These are phyloP conservation scores for Colletotrichum incanum DNA, from an alignment of 2,329 filamentous ascomycete species.

Conservation along the genomic window DNA sequence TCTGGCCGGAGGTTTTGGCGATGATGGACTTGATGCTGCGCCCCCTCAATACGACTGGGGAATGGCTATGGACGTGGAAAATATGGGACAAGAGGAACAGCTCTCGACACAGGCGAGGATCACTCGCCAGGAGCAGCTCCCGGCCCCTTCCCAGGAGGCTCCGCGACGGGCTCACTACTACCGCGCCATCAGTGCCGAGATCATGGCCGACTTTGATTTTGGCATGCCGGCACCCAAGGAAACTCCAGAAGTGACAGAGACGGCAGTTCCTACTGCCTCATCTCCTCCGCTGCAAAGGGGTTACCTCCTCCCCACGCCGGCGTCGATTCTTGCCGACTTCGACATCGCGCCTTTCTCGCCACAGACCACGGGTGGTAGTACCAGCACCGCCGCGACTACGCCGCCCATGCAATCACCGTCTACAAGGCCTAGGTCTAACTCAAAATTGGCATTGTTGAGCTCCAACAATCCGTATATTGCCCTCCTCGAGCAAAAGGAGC, in stretches of 20 bases:
- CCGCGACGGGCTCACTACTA: conserved; percentile 30
- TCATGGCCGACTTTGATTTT: conserved; percentile 40
- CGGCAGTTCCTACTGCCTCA: background rate
- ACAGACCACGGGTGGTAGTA: conserved; percentile 20
- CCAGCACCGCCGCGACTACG: conserved; percentile 36
- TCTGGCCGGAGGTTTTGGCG: conserved; percentile 51
- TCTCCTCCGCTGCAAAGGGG: conserved; percentile 13
- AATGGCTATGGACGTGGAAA: conserved; percentile 42
- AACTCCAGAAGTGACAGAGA: background rate
- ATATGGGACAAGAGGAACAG: background rate
- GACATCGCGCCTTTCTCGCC: conserved; percentile 32
- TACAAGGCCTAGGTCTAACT: conserved; percentile 20
- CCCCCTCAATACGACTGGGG: conserved; percentile 51
- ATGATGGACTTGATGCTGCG: conserved; percentile 49
- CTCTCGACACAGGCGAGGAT: background rate
- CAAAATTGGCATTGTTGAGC: background rate
- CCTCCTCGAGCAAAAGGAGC: conserved; percentile 51
- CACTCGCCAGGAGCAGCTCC: background rate
- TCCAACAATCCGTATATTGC: conserved; percentile 50
- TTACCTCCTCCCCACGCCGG: conserved; percentile 34
- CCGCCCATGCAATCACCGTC: conserved; percentile 44
- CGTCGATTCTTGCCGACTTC: conserved; percentile 42
- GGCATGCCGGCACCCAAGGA: background rate
- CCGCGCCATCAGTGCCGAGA: conserved; percentile 36
- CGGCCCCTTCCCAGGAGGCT: background rate